These are phyloP conservation scores for Trichoderma brevicompactum DNA, from an alignment of 2,329 filamentous ascomycete species.

Conservation along the genomic window DNA sequence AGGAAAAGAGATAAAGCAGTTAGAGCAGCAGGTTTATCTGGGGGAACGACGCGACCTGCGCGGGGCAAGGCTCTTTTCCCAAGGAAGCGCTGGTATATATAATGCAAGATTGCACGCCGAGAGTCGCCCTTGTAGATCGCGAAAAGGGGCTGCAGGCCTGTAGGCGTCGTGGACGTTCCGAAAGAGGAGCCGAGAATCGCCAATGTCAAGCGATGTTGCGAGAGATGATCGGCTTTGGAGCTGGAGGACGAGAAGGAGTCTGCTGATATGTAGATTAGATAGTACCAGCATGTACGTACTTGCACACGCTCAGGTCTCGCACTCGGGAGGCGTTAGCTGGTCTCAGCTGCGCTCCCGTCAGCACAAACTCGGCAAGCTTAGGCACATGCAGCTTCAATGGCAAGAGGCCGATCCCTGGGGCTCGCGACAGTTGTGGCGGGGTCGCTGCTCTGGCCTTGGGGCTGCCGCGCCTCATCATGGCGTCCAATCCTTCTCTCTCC, in stretches of 20 bases:
- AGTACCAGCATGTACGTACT: too few relatives aligned
- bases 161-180: background rate
- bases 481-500: background rate
- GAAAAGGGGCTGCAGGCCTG: conserved; percentile 5
- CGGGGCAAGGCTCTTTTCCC: conserved; percentile 5
- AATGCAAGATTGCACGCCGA: conserved; percentile 2
- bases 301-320: too few relatives aligned
- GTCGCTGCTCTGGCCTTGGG: background rate
- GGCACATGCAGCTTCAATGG: background rate
- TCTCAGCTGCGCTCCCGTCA: background rate
- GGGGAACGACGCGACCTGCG: conserved; percentile 14
- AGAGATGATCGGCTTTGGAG: too few relatives aligned
- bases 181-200: background rate
- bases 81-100: background rate
- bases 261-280: too few relatives aligned
- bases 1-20: conserved; percentile 6
- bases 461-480: background rate
- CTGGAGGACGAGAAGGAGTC: too few relatives aligned
- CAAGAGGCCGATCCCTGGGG: conserved; percentile 4
- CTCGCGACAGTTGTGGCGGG: conserved; percentile 15
- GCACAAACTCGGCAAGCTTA: background rate
- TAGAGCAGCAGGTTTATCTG: background rate
- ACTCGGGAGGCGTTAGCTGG: too few relatives aligned
- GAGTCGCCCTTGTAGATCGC: conserved; percentile 1
- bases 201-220: background rate